These are phyloP conservation scores for Lasiodiplodia gonubiensis DNA, from an alignment of 2,329 filamentous ascomycete species.

Conservation along the genomic window DNA sequence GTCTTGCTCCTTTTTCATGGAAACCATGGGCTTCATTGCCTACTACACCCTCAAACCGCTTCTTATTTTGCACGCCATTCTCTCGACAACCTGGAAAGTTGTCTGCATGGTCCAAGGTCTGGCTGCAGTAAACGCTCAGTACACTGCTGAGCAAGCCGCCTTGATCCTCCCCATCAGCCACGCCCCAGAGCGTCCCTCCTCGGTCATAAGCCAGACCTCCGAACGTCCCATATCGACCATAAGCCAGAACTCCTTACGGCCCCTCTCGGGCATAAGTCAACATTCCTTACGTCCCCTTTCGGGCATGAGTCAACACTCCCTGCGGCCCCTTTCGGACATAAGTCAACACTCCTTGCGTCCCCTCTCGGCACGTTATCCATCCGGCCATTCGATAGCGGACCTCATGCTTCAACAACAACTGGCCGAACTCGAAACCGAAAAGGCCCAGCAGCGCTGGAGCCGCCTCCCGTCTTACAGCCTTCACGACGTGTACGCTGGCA, in stretches of 20 bases:
- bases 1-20: not conserved
- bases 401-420: not conserved
- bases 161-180: not conserved
- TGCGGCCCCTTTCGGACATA: not conserved
- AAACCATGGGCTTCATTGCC: slow-evolving; percentile 1
- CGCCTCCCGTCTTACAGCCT: not conserved
- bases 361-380: not conserved
- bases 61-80: slow-evolving; percentile 11
- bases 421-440: not conserved
- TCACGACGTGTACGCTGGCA: not conserved
- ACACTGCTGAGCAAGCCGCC: not conserved
- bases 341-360: not conserved
- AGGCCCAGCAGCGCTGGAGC: not conserved
- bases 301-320: not conserved
- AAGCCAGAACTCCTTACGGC: too few species aligned
- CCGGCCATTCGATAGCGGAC: not conserved
- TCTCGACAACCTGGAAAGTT: not conserved
- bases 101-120: not conserved
- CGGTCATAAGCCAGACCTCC: not conserved
- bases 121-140: not conserved
- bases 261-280: too few species aligned
- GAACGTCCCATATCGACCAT: not conserved
- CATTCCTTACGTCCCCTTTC: too few species aligned
- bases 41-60: slow-evolving; percentile 11
- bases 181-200: too few species aligned